Base-by-base conservation (phyloP, 2,329 filamentous ascomycete species). In the Volutella citrinella region DNA sequence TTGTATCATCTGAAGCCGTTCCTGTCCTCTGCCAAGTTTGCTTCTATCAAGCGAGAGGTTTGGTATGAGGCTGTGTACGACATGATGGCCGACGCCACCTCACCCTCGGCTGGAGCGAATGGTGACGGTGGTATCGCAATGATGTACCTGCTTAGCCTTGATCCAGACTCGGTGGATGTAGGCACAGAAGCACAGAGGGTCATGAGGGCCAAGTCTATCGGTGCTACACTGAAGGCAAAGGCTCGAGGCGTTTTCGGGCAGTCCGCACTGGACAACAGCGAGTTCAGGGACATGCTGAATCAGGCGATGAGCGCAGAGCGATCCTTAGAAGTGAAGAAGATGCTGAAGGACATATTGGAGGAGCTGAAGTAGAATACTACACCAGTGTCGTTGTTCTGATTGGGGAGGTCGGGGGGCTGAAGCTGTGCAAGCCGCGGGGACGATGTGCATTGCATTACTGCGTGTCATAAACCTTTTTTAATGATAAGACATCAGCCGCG, bases 181-280 rank as follows among this genome's bases (percentile, higher is more conserved):
- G 70, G 74, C 1, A 69, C 70, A 1, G 76, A 80, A 48, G 53
- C 64, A 5, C 75, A 79, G 56, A 65, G 76, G 12, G 46, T 66
- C 15, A 58, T 57, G 39, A 60, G 75, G 22, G 68, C 66, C 2
- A 68, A 69, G 46, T 72, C 74, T 0, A 52, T 71, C 1, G 57
- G 56, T 3, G 61, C 64, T 1, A 60, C 69, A 10, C 51, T 66
- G 6, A 61, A 59, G 39, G 64, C 70, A 3, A 65, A 62, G 39
- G 62, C 60, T 22, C 58, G 60, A 27, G 69, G 68, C 0, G 56
- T 65, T 0, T 68, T 77, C 52, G 70, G 57, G 0, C 42, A 52
- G 12, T 45, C 44, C 1, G 46, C 41, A 9, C 46, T 52, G 1
- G 42, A 52, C 3, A 28, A 46, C n/a, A 48, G 41, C 8, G 58